phyloP scores from a whole-genome alignment of 2,329 filamentous ascomycete species.

The Mycogone perniciosa region DNA sequence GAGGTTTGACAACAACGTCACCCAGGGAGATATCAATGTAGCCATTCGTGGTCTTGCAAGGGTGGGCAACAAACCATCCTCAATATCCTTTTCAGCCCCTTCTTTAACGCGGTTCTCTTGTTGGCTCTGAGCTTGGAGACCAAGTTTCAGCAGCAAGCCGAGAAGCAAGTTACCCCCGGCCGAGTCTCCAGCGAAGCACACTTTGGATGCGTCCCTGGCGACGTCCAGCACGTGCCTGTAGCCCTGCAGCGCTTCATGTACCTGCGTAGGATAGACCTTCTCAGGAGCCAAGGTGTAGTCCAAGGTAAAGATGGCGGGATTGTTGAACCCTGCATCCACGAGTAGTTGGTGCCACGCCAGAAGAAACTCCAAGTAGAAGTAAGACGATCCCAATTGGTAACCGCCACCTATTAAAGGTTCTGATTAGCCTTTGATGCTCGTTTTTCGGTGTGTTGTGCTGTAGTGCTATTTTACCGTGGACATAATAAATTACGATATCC shows the following conservation, averaged over 20 bases:
- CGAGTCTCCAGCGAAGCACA: slow-evolving; percentile 73
- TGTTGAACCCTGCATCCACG: slow-evolving; percentile 57
- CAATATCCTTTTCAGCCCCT: slow-evolving; percentile 12
- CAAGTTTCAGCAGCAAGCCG: slow-evolving; percentile 63
- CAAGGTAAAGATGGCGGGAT: slow-evolving; percentile 71
- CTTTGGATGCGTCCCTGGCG: slow-evolving; percentile 49
- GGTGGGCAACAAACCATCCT: slow-evolving; percentile 14
- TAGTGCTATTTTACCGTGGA: slow-evolving; percentile 54
- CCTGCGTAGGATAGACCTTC: slow-evolving; percentile 63
- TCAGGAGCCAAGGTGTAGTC: slow-evolving; percentile 79
- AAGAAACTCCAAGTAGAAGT: slow-evolving; percentile 82
- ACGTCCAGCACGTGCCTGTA: slow-evolving; percentile 64
- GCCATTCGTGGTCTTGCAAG: slow-evolving; percentile 45
- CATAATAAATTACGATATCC: slow-evolving; percentile 76
- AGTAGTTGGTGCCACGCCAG: slow-evolving; percentile 65
- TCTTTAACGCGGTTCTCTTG: slow-evolving; percentile 15
- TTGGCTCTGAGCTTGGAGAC: slow-evolving; percentile 26
- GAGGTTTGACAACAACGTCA: slow-evolving; percentile 60
- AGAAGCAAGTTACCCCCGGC: slow-evolving; percentile 70
- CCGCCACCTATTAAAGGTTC: slow-evolving; percentile 54
- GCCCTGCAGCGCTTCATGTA: slow-evolving; percentile 61
- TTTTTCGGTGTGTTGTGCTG: no score
- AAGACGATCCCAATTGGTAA: slow-evolving; percentile 73
- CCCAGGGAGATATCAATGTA: slow-evolving; percentile 75
- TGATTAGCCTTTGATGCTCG: not conserved